Evolutionary conservation across 164 flowering plant genomes (phyloP), one percentile per base, ranked within the genome.

Genomic region (Cinnamomum micranthum): DNA sequence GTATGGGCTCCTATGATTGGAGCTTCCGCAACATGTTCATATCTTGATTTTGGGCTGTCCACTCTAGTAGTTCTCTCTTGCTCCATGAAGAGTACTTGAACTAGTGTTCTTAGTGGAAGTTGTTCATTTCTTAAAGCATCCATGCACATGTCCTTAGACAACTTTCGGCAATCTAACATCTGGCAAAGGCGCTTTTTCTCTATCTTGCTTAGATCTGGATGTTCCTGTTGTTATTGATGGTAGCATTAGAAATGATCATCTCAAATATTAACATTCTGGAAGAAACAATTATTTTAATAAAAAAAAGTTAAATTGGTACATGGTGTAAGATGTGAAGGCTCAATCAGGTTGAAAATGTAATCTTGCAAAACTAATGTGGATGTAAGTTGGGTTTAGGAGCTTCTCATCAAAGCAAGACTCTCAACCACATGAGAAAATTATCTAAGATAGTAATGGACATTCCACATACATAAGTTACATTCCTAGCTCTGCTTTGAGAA

Each of bases 101-200:
- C 96, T 6, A 94, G 95, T 17, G 97, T 94, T 81, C 98, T 84
- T 74, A 94, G 73, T 28, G 98, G 98, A 6, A 94, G 84, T 50
- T 89, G 81, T 77, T 92, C 97, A 63, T 94, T 94, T 70, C 84
- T 87, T 68, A 92, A 88, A 2, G 88, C 98, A 73, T 94, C 94
- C 11, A 90, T 85, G 6, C 96, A 83, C 13, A 86, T 85, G 33
- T 88, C 90, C 0, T 85, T 82, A 0, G 98, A 91, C 74, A 94
- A 75, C 71, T 86, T 94, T 68, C 86, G 87, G 85, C 96, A 91
- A 80, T 94, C 95, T 14, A 94, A 81, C 25, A 81, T 77, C 74
- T 87, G 82, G 77, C 97, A 94, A 0, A 94, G 90, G 7, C 84
- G 78, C 79, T 90, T 95, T 76, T 88, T 91, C 33, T 92, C 97